phyloP scores from a whole-genome alignment of 176 grass and related monocot species.

The Lolium perenne region DNA sequence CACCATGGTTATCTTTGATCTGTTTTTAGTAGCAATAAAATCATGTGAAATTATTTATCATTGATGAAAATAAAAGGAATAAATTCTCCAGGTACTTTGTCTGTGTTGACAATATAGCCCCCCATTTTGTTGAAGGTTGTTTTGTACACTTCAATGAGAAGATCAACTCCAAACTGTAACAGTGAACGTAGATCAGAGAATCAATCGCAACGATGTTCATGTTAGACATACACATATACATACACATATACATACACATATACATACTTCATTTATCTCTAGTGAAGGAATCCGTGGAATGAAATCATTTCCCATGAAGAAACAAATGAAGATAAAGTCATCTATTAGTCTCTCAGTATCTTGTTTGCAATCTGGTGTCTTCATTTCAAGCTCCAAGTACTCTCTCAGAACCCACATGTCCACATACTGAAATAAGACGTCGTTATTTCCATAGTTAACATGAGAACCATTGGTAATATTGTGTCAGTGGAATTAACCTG shows the following conservation, averaged over 20 bases:
- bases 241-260: constrained; percentile 21
- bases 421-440: constrained; percentile 58
- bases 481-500: constrained; percentile 33
- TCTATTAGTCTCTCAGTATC: constrained; percentile 72
- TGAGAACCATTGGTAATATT: not conserved
- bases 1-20: constrained; percentile 49
- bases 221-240: not conserved
- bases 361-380: constrained; percentile 49
- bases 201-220: not conserved
- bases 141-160: constrained; percentile 62
- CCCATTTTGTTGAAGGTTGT: constrained; percentile 67
- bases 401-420: constrained; percentile 82
- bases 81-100: constrained; percentile 40
- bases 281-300: constrained; percentile 76
- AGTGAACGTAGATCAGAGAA: not conserved
- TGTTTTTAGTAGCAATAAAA: constrained; percentile 29
- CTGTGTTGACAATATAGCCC: constrained; percentile 60
- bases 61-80: not conserved
- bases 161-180: constrained; percentile 56
- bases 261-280: constrained; percentile 64
- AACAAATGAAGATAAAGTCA: constrained; percentile 83
- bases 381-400: constrained; percentile 78
- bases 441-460: not conserved
- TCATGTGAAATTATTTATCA: not conserved
- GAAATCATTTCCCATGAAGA: constrained; percentile 91